Conservation (phyloP, 2,329 filamentous ascomycete genomes). For the Phaeoacremonium minimum region DNA sequence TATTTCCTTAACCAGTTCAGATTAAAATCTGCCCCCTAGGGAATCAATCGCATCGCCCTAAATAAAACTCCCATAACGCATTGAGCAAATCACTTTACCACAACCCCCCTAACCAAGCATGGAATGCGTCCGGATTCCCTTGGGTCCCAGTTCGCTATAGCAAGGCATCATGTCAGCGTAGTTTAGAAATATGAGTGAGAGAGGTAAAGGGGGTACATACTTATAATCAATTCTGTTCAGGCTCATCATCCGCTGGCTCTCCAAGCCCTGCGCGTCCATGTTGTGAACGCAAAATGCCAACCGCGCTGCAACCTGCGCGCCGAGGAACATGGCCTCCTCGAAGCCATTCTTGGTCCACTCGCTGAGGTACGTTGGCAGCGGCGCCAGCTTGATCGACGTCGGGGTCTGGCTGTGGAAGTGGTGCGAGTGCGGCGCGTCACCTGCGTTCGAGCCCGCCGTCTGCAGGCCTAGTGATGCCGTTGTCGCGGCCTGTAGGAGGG, state of each 20-base stretch:
- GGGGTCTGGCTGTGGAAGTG: conserved; percentile 69
- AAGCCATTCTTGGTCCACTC: conserved; percentile 81
- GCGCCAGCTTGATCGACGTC: conserved; percentile 74
- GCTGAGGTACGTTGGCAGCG: conserved; percentile 77
- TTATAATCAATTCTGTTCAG: conserved; percentile 57
- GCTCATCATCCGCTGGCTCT: conserved; percentile 52
- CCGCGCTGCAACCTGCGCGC: conserved; percentile 76
- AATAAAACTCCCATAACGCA: too few relatives aligned
- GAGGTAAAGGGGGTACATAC: conserved; percentile 35
- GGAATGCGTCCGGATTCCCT: conserved; percentile 48
- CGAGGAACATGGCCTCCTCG: conserved; percentile 83
- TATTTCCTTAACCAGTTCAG: too few relatives aligned
- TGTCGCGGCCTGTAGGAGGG: conserved; percentile 86
- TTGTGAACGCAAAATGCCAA: conserved; percentile 57
- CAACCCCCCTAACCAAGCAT: conserved; percentile 37
- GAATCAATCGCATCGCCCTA: too few relatives aligned
- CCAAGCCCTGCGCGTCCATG: conserved; percentile 44
- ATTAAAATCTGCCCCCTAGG: too few relatives aligned
- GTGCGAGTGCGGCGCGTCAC: conserved; percentile 27
- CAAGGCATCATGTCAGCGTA: background rate
- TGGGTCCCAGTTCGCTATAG: conserved; percentile 48
- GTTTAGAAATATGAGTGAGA: background rate
- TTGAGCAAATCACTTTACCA: background rate
- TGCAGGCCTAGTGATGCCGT: conserved; percentile 52
- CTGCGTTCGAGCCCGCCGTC: conserved; percentile 31